phyloP scores from a whole-genome alignment of 148 eudicot genomes.

The Salicornia ramosissima region DNA sequence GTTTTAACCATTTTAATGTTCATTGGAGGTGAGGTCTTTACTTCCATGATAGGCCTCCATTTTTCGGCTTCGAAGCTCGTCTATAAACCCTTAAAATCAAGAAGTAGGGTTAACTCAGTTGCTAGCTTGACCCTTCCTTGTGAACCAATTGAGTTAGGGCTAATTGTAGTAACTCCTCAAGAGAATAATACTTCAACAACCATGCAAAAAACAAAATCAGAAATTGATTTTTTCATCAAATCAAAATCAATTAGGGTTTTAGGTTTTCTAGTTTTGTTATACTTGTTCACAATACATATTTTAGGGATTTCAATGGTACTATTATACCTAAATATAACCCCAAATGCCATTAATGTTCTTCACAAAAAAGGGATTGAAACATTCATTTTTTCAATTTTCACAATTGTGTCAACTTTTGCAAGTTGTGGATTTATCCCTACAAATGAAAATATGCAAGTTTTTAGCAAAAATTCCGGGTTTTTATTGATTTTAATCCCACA shows the following conservation, averaged over 20 bases:
- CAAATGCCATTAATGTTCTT: constrained; percentile 46
- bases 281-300: constrained; percentile 33
- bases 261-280: constrained; percentile 30
- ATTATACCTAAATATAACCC: constrained; percentile 23
- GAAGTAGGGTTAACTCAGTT: constrained; percentile 19
- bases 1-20: constrained; percentile 56
- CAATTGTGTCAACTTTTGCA: constrained; percentile 51
- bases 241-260: constrained; percentile 37
- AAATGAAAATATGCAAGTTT: constrained; percentile 65
- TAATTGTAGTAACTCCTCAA: background rate
- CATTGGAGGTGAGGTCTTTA: constrained; percentile 60
- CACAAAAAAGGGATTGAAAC: constrained; percentile 38
- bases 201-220: constrained; percentile 20
- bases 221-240: constrained; percentile 28
- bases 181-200: constrained; percentile 3
- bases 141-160: constrained; percentile 16
- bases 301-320: constrained; percentile 31
- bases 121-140: constrained; percentile 17
- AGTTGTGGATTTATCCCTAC: constrained; percentile 70
- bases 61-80: constrained; percentile 22
- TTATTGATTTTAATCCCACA: constrained; percentile 56
- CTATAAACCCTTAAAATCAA: constrained; percentile 4
- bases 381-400: constrained; percentile 42
- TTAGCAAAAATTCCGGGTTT: constrained; percentile 55
- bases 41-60: constrained; percentile 51